Evolutionary conservation across 1,284 basidiomycete species (phyloP).

Genomic region (Papiliotrema laurentii): DNA sequence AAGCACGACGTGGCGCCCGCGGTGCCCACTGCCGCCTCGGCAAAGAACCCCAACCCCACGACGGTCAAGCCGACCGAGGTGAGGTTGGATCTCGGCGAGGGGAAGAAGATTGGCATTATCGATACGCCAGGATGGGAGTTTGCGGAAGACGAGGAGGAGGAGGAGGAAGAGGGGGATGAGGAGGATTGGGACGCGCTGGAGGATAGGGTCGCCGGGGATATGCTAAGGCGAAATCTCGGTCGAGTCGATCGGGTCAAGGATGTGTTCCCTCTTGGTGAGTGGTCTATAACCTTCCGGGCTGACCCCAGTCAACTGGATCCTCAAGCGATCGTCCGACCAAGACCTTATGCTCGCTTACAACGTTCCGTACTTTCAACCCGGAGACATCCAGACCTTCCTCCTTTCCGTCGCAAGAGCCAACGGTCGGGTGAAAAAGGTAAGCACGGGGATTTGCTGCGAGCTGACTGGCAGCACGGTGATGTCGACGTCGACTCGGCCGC

Average conservation of each 20-base stretch:
- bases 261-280: conserved; percentile 67
- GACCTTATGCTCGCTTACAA: conserved; percentile 86
- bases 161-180: conserved; percentile 35
- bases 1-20: conserved; percentile 50
- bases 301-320: conserved; percentile 62
- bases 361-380: conserved; percentile 74
- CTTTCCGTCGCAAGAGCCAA: conserved; percentile 73
- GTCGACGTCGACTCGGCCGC: conserved; percentile 76
- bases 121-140: conserved; percentile 81
- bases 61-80: conserved; percentile 68
- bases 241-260: conserved; percentile 86
- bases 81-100: conserved; percentile 46
- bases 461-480: conserved; percentile 56
- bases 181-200: conserved; percentile 52
- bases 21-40: conserved; percentile 57
- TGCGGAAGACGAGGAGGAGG: conserved; percentile 43
- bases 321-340: conserved; percentile 67
- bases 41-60: conserved; percentile 57
- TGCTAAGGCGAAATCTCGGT: conserved; percentile 73
- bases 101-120: conserved; percentile 58
- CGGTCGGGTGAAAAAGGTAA: conserved; percentile 75
- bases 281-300: not conserved
- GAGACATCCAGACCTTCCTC: conserved; percentile 71
- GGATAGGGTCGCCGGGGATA: conserved; percentile 59
- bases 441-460: conserved; percentile 9